These are phyloP conservation scores for Trichophyton benhamiae DNA, from an alignment of 2,329 filamentous ascomycete genomes.

Conservation along the genomic window DNA sequence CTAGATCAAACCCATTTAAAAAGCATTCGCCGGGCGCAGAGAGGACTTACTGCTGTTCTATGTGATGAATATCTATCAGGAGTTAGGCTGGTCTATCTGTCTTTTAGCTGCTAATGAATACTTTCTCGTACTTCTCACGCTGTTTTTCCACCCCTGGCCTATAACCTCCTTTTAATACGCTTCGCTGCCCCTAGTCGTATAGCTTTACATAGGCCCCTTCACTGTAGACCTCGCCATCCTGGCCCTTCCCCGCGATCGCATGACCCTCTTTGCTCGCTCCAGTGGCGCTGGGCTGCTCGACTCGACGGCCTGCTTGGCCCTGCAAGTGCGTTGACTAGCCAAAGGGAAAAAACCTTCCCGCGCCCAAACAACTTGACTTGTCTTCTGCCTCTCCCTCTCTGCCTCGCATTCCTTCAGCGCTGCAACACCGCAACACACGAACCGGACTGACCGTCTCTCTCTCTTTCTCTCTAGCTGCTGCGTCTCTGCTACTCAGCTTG, in stretches of 20 bases:
- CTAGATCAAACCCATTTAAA: conserved; percentile 42
- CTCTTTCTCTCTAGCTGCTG: not conserved
- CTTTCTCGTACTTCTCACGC: not conserved
- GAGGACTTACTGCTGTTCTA: not conserved
- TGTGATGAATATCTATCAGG: not conserved
- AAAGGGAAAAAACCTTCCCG: not conserved
- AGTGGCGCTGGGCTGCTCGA: not conserved
- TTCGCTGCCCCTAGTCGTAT: not conserved
- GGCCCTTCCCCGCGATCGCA: conserved; percentile 23
- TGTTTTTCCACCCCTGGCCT: not conserved
- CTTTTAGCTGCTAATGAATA: not conserved
- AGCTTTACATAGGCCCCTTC: not conserved
- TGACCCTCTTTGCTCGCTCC: conserved; percentile 18
- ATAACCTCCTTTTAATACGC: not conserved
- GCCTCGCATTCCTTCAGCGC: not conserved
- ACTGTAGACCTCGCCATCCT: not conserved
- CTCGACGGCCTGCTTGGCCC: not conserved
- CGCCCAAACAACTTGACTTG: not conserved
- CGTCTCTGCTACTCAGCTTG: not conserved
- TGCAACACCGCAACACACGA: not conserved
- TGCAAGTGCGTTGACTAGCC: not conserved
- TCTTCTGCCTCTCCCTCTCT: not conserved
- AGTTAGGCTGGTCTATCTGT: not conserved
- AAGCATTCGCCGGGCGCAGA: not conserved
- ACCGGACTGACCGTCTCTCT: not conserved